Evolutionary conservation across 257 asterid species (phyloP).

Genomic region (Datura wrightii): DNA sequence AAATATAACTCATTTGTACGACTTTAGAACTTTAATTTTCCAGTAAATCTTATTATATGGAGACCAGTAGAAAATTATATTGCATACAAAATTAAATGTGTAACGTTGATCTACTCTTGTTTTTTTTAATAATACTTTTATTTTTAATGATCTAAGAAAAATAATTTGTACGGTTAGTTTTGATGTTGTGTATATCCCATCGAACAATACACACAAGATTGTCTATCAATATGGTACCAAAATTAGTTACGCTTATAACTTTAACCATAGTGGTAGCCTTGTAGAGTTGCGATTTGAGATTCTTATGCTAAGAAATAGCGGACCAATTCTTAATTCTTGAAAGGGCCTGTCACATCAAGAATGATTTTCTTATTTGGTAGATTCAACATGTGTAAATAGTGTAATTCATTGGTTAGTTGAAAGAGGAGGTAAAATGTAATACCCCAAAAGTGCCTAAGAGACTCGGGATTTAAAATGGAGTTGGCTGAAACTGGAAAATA

Average conservation of each 20-base stretch:
- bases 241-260: not conserved
- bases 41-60: no score
- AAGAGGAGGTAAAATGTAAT: not conserved
- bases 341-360: not conserved
- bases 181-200: not conserved
- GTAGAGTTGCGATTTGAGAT: not conserved
- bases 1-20: no score
- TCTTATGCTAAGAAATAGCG: not conserved
- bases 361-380: not conserved
- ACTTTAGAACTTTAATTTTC: no score
- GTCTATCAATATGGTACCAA: not conserved
- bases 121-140: no score
- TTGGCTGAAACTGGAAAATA: no score
- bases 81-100: no score
- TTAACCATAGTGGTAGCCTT: not conserved
- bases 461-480: no score
- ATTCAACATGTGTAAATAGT: not conserved
- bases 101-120: no score
- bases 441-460: no score
- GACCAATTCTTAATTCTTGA: not conserved
- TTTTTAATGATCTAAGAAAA: no score
- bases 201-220: constrained; percentile 24
- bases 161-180: not conserved
- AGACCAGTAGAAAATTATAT: no score
- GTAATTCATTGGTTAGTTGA: not conserved